Evolutionary conservation across 1,284 basidiomycete genomes (phyloP), one percentile per base, ranked within the genome.

Genomic region (Puccinia polysora): DNA sequence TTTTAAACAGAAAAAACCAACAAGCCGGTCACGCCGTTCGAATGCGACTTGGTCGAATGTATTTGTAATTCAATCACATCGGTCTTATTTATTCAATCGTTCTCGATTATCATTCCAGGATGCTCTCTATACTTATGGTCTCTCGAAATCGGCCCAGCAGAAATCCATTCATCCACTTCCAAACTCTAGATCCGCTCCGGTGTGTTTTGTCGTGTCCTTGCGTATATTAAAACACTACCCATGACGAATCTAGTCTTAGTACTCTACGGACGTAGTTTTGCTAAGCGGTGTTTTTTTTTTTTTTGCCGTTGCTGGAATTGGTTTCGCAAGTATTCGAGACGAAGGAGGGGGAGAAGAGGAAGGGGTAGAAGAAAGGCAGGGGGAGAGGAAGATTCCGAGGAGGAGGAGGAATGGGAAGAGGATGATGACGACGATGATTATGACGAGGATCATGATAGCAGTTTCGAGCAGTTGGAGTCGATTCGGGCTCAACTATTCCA

Each of bases 61-160:
- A 43, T 43, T 52, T 12, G 20, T 52, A 10, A 52, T 10, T 25
- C 20, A 12, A 10, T 25, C 20, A 12, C 10, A 52, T 18, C 20
- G 14, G 8, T n/a, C 20, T n/a, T 6, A 52, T 52, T n/a, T 18
- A 23, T 12, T 52, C n/a, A 45, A 45, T 45, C n/a, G 40, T 45
- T 45, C n/a, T 45, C n/a, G 40, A 10, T 2, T 5, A 25, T 2
- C 20, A 4, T 14, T 38, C n/a, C 43, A 70, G 67, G 67, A 70
- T 40, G 38, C 40, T 52, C 30, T 70, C 32, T 50, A 70, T 20
- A 47, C 55, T 6, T 70, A 50, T 40, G 67, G 32, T 3, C 30
- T 60, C 10, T 20, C 56, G n/a, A 23, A 52, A 40, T 47, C 43
- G 1, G 43, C 43, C 4, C 40, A 59, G 12, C n/a, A 40, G 12